These are phyloP conservation scores for Penicillium verhagenii DNA, from an alignment of 495 filamentous ascomycete genomes.

Conservation along the genomic window DNA sequence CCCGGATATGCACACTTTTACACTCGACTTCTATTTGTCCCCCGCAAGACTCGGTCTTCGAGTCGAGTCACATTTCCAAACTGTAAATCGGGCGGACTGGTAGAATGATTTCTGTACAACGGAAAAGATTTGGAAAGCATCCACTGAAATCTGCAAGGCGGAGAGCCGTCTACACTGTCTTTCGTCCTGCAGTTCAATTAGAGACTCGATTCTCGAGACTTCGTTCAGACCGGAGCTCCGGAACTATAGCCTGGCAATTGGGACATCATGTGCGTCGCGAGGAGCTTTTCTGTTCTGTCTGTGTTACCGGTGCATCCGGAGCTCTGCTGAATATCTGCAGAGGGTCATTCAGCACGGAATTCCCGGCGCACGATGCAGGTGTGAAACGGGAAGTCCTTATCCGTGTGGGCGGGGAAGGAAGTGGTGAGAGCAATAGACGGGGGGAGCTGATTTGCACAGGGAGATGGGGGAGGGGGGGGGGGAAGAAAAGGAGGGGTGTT, in stretches of 20 bases:
- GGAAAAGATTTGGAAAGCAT: background rate
- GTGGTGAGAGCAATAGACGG: background rate
- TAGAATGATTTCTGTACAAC: background rate
- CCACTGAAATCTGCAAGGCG: background rate
- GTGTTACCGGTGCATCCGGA: constrained; percentile 9
- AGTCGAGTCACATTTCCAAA: background rate
- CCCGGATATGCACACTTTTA: too few species aligned
- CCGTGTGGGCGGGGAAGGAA: background rate
- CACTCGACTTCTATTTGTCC: background rate
- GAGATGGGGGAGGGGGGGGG: background rate
- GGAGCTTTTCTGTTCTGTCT: constrained; percentile 2
- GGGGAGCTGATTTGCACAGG: background rate
- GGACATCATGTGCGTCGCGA: constrained; percentile 13
- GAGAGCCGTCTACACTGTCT: background rate
- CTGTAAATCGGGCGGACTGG: background rate
- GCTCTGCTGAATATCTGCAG: constrained; percentile 13
- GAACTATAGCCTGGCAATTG: constrained; percentile 9
- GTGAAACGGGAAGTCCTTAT: constrained; percentile 4
- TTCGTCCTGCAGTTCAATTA: background rate
- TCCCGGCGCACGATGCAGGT: constrained; percentile 13
- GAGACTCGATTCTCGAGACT: background rate
- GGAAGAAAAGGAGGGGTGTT: background rate
- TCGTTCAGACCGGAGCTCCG: constrained; percentile 18
- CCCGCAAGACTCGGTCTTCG: background rate
- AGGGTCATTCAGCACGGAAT: constrained; percentile 11